Evolutionary conservation across 208 protist genomes (phyloP), one percentile per base, ranked within the genome.

Genomic region (Leishmania mexicana): DNA sequence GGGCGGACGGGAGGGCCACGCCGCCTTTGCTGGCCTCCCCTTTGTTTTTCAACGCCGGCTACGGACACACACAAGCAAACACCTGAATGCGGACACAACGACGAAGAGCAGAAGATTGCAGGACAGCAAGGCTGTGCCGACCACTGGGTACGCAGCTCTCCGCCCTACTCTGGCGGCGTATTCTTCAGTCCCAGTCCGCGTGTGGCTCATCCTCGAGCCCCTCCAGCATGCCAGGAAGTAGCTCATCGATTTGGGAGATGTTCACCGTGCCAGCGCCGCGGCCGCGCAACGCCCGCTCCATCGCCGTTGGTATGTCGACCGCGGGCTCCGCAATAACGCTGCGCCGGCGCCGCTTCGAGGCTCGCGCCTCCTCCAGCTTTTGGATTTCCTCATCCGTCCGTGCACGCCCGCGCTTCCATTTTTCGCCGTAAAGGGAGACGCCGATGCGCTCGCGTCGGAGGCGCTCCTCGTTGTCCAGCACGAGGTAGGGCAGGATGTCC

Each of bases 391-490:
- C 92, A 79, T 78, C 72, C 21, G 92, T 95, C 53, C 92, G 87
- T 15, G 95, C 88, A 24, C 86, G 87, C 3, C 93, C 95, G 31
- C 92, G 90, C 67, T 88, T 79, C 93, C 93, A 98, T 51, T 87
- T 80, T 19, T 92, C 91, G 57, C 85, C 84, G 86, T 96, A 96
- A 47, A 95, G 87, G 19, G 87, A 85, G 74, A 93, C 75, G 10
- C 90, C 92, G 11, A 96, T 80, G 58, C 93, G 85, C 74, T 94
- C 81, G 35, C 92, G 93, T n/a, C 92, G 90, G 75, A 96, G 45
- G 24, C 95, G 89, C 83, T 96, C 91, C 80, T 98, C 95, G 77
- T 96, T 96, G 86, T 96, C 91, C 7, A 94, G 85, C 19, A 96
- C 90, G 31, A 98, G 73, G 84, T 96, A 96, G 0, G 78, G 79